Evolutionary conservation across 1,139 yeast species (phyloP).

Genomic region (Diutina rugosa): DNA sequence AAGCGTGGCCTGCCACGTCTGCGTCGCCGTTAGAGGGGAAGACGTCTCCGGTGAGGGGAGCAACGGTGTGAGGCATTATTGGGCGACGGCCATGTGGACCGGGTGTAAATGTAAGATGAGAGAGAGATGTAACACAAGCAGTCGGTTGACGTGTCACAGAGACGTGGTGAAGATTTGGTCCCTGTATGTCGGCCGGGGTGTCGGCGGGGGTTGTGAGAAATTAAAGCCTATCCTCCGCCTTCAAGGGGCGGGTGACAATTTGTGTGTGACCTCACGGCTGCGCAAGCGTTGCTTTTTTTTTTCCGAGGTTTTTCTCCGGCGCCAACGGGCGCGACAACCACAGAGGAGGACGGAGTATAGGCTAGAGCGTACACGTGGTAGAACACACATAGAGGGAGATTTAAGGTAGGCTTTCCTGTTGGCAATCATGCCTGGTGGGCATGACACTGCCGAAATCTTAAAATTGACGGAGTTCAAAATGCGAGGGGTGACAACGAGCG

Average conservation of each 20-base stretch:
- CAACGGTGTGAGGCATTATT: not conserved
- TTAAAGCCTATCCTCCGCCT: not conserved
- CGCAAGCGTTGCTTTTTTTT: not conserved
- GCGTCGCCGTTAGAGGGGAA: not conserved
- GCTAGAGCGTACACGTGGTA: not conserved
- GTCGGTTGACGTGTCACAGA: not conserved
- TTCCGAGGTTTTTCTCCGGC: not conserved
- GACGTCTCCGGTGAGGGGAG: not conserved
- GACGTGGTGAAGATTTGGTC: no score
- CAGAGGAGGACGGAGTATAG: no score
- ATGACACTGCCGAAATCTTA: no score
- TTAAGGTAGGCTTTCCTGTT: not conserved
- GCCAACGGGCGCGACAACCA: no score
- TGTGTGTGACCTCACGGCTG: not conserved
- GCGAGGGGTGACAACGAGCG: no score
- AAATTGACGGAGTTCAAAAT: no score
- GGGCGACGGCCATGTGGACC: not conserved
- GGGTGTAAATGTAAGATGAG: not conserved
- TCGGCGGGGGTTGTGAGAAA: not conserved
- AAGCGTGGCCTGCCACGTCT: not conserved
- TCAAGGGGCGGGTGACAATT: not conserved
- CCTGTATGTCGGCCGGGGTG: not conserved
- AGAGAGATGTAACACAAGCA: not conserved
- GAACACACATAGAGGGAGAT: not conserved
- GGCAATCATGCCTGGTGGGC: no score